Evolutionary conservation across 139 green algal species (phyloP), one percentile per base, ranked within the genome.

Genomic region (Yamagishiella unicocca): DNA sequence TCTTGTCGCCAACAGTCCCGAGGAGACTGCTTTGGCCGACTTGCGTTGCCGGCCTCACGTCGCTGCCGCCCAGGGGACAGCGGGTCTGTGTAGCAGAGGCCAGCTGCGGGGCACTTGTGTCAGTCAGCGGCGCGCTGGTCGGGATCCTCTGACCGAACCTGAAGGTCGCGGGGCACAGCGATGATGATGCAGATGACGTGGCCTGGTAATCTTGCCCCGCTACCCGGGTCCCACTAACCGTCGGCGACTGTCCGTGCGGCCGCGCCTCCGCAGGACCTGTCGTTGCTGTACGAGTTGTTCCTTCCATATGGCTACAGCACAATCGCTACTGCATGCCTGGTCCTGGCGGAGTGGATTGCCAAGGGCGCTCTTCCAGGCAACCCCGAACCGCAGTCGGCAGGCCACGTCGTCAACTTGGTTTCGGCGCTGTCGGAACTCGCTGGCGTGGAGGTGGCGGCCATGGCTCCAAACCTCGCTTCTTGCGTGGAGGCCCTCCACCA

Each of bases 261-360:
- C n/a, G n/a, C 50, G 50, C 17, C 14, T 29, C 0, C 19, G 29
- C 82, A 87, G 82, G 82, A 87, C 35, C 31, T 87, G 35, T 87
- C 82, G 5, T 22, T 87, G 50, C 33, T 87, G 67, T 70, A 87
- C 82, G 67, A 50, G 17, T 25, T 21, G 7, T 45, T 87, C 35
- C 46, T 87, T 25, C 27, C 46, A 35, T 80, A 79, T 46, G 35
- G 67, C 46, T 87, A 87, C 82, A 72, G 46, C 35, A 87, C 82
- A 24, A 29, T 87, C 10, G 82, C 82, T 12, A 25, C 31, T 0
- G 82, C 67, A 10, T 81, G 82, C 67, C 35, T 87, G 25, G 71
- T 80, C 2, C 53, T 87, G 25, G 67, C 82, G 3, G 45, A 87
- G 46, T 76, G 42, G 61, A 58, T 17, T 12, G 62, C 62, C 50